Percentiles rank a stretch among this genome's conserved stretches.
phyloP scores from a whole-genome alignment of 129 eudicot species.

The Mikania micrantha region DNA sequence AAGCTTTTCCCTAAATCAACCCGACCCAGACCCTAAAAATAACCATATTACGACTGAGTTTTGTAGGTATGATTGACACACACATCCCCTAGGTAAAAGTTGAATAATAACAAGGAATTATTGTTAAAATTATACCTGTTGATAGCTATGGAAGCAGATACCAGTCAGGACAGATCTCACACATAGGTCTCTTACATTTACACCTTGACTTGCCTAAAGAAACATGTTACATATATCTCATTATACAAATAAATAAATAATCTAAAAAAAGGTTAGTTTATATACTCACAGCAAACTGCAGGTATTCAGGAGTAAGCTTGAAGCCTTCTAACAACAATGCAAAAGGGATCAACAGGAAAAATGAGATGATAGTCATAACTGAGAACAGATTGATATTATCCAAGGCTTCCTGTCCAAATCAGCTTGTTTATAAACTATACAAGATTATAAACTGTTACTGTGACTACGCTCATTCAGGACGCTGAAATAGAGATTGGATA shows the following conservation, averaged over 20 bases:
- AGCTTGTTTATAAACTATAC: background rate
- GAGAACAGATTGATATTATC: constrained; percentile 94
- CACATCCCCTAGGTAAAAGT: too few species aligned
- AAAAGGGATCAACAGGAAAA: constrained; percentile 53
- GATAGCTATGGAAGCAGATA: constrained; percentile 88
- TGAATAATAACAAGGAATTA: background rate
- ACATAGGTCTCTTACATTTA: constrained; percentile 56
- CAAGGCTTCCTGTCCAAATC: constrained; percentile 56
- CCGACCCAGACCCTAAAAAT: too few species aligned
- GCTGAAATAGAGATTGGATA: too few species aligned
- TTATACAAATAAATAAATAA: background rate
- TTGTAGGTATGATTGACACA: too few species aligned
- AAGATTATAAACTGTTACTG: too few species aligned
- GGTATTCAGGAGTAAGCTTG: constrained; percentile 67
- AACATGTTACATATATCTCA: background rate
- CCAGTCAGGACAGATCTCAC: constrained; percentile 60
- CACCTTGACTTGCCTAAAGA: constrained; percentile 60
- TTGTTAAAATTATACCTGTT: constrained; percentile 48
- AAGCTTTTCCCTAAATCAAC: too few species aligned
- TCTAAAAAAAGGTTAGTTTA: background rate
- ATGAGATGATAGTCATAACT: constrained; percentile 53
- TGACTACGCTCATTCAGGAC: too few species aligned
- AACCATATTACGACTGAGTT: too few species aligned
- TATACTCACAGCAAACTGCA: constrained; percentile 63
- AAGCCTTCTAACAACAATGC: constrained; percentile 63